phyloP scores from a whole-genome alignment of 2,329 filamentous ascomycete species.

The Calonectria pauciramosa region DNA sequence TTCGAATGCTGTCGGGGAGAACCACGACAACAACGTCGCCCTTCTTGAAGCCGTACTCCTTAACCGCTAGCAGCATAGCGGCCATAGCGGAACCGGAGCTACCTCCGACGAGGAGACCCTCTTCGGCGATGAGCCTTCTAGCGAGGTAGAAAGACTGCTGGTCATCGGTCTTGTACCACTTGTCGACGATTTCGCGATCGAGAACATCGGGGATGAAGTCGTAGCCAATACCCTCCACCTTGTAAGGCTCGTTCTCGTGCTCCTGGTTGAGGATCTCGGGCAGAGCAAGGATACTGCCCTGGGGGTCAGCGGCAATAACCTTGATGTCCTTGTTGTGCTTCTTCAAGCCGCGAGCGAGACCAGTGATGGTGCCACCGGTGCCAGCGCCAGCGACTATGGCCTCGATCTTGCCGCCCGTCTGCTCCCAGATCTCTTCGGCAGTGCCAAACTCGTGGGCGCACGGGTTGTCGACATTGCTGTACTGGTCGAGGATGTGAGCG shows the following conservation, averaged over 20 bases:
- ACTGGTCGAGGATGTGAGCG: constrained; percentile 97
- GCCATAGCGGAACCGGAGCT: constrained; percentile 94
- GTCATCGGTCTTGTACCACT: constrained; percentile 99
- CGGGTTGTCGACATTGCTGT: constrained; percentile 92
- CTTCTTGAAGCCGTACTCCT: constrained; percentile 82
- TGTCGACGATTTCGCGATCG: constrained; percentile 83
- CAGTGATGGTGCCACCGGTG: constrained; percentile 95
- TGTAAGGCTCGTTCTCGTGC: constrained; percentile 87
- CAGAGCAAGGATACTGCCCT: constrained; percentile 90
- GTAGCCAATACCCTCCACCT: constrained; percentile 98
- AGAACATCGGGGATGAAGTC: constrained; percentile 98
- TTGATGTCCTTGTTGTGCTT: constrained; percentile 91
- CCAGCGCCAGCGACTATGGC: constrained; percentile 93
- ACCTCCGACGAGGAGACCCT: constrained; percentile 93
- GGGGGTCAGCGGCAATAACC: constrained; percentile 91
- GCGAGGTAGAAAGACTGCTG: constrained; percentile 91
- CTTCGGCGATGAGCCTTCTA: constrained; percentile 91
- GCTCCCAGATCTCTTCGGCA: constrained; percentile 95
- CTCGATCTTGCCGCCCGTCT: constrained; percentile 86
- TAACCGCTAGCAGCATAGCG: constrained; percentile 81
- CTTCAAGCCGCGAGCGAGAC: constrained; percentile 84
- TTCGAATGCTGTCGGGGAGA: constrained; percentile 95
- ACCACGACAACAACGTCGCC: constrained; percentile 92
- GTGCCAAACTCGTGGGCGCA: constrained; percentile 94
- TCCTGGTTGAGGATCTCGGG: constrained; percentile 85